Evolutionary conservation across 306 rosid species (phyloP).

Genomic region (Gleditsia sinensis): DNA sequence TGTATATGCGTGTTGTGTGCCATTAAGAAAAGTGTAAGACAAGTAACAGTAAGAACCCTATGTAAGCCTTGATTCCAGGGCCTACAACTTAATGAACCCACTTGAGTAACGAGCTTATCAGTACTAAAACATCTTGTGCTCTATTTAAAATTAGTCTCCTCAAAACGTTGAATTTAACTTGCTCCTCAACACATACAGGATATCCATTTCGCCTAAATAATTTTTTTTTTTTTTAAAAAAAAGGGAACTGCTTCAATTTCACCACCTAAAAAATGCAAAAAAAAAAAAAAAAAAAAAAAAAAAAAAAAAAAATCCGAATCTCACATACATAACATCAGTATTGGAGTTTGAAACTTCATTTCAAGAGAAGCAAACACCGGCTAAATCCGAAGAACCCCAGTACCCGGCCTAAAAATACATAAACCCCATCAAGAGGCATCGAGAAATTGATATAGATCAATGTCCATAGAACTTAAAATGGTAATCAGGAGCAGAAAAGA

Average conservation of each 20-base stretch:
- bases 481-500: not conserved
- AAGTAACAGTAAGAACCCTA: not conserved
- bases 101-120: not conserved
- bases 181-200: not conserved
- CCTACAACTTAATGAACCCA: not conserved
- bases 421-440: not conserved
- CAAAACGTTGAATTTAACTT: not conserved
- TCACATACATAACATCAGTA: not conserved
- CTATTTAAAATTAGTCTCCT: conserved; percentile 16
- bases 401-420: not conserved
- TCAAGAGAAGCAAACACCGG: not conserved
- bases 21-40: not conserved
- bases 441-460: not conserved
- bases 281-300: too few relatives aligned
- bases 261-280: not conserved
- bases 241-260: not conserved
- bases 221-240: not conserved
- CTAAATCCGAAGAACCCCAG: not conserved
- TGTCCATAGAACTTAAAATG: not conserved
- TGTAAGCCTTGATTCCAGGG: not conserved
- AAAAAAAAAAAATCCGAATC: not conserved
- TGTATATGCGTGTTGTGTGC: not conserved
- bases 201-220: not conserved
- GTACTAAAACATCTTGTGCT: not conserved
- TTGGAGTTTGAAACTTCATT: not conserved